Evolutionary conservation across 257 asterid genomes (phyloP).

Genomic region (Solanum pinnatisectum): DNA sequence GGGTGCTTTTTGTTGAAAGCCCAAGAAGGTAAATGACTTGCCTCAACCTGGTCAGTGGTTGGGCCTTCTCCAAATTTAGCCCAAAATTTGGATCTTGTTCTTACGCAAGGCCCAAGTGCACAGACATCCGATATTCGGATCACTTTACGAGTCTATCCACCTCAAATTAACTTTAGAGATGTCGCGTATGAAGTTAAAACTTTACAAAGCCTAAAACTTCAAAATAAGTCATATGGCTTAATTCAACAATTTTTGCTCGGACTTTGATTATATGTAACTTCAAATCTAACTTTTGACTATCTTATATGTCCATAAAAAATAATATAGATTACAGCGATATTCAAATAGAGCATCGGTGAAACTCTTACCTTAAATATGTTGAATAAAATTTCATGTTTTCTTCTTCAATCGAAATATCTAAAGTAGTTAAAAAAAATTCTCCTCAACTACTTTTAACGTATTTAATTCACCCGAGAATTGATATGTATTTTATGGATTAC

Average conservation of each 20-base stretch:
- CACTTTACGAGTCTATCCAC: background rate
- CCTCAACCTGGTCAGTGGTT: background rate
- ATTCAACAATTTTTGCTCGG: background rate
- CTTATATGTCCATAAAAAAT: background rate
- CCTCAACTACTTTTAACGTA: background rate
- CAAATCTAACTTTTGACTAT: background rate
- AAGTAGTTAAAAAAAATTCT: background rate
- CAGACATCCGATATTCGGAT: background rate
- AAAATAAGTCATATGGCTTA: background rate
- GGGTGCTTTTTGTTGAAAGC: background rate
- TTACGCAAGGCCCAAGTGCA: background rate
- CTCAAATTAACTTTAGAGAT: background rate
- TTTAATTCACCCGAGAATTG: background rate
- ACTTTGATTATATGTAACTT: background rate
- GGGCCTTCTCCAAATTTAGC: background rate
- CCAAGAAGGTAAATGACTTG: background rate
- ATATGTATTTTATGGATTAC: background rate
- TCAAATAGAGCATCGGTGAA: background rate
- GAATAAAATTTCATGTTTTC: background rate
- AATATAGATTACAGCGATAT: background rate
- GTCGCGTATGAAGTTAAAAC: too few relatives aligned
- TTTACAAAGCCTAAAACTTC: background rate
- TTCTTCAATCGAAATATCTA: too few relatives aligned
- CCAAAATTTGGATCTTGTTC: background rate
- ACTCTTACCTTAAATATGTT: background rate